Percentiles rank a stretch among this genome's conserved stretches.
Evolutionary conservation across 129 eudicot species (phyloP).

Genomic region (Chrysanthemum lavandulifolium): DNA sequence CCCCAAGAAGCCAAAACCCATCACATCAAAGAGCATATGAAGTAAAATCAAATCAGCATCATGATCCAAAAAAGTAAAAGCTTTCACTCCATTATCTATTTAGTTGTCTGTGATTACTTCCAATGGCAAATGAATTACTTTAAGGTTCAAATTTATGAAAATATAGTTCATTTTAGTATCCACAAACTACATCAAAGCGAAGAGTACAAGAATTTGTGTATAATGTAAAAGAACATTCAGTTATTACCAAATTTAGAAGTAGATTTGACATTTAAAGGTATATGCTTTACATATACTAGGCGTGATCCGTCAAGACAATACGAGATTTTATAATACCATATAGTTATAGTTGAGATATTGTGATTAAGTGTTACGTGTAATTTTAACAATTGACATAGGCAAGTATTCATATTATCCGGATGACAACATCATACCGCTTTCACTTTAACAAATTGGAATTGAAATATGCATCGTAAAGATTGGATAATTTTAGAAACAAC

Average conservation of each 20-base stretch:
- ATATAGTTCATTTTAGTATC: slow-evolving; percentile 10
- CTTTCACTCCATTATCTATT: neutral
- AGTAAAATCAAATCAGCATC: slow-evolving; percentile 27
- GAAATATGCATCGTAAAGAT: too few species aligned
- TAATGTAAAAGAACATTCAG: neutral
- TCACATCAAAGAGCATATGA: slow-evolving; percentile 26
- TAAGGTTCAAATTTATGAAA: slow-evolving; percentile 6
- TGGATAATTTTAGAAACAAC: too few species aligned
- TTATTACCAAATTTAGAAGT: slow-evolving; percentile 8
- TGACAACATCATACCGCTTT: too few species aligned
- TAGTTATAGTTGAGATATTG: too few species aligned
- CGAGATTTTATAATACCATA: too few species aligned
- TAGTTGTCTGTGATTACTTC: slow-evolving; percentile 3
- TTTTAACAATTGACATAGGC: too few species aligned
- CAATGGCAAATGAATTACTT: slow-evolving; percentile 16
- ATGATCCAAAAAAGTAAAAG: slow-evolving; percentile 16
- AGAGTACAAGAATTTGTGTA: neutral
- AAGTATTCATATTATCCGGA: too few species aligned
- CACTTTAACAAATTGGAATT: too few species aligned
- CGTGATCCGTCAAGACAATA: too few species aligned
- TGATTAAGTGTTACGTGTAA: too few species aligned
- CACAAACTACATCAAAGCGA: slow-evolving; percentile 11
- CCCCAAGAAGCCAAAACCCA: slow-evolving; percentile 8
- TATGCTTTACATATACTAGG: neutral
- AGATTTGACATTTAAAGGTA: slow-evolving; percentile 21